These are phyloP conservation scores for Spathaspora sp. DNA, from an alignment of 1,139 yeast genomes.

Conservation along the genomic window DNA sequence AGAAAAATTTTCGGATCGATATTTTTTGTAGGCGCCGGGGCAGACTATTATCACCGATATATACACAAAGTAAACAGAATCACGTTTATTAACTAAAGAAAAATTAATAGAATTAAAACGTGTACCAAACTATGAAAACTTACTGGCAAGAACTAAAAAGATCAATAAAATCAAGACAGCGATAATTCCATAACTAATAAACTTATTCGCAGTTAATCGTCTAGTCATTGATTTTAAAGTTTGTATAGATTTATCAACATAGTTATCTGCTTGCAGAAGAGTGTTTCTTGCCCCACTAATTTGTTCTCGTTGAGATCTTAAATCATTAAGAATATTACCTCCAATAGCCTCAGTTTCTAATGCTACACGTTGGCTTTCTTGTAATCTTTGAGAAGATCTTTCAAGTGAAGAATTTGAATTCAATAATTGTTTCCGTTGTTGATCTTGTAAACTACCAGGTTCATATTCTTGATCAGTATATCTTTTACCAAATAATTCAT, in stretches of 20 bases:
- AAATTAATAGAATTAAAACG: background rate
- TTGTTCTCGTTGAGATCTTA: conserved; percentile 93
- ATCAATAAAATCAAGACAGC: conserved; percentile 84
- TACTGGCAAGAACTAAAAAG: conserved; percentile 80
- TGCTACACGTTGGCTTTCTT: conserved; percentile 88
- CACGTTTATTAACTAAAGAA: background rate
- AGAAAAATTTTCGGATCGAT: conserved; percentile 2
- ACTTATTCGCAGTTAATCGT: conserved; percentile 90
- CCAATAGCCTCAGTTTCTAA: conserved; percentile 92
- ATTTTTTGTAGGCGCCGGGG: background rate
- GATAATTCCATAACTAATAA: conserved; percentile 93
- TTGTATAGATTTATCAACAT: conserved; percentile 85
- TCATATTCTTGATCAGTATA: conserved; percentile 32
- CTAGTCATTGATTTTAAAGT: conserved; percentile 92
- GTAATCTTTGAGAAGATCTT: conserved; percentile 76
- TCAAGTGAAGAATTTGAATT: conserved; percentile 80
- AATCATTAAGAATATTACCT: conserved; percentile 82
- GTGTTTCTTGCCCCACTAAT: conserved; percentile 81
- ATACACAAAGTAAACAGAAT: background rate
- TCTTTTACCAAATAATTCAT: conserved; percentile 65
- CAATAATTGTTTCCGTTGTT: conserved; percentile 80
- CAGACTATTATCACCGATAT: too few relatives aligned
- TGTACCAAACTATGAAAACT: conserved; percentile 55
- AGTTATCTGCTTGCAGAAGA: conserved; percentile 84
- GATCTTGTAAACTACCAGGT: conserved; percentile 39